phyloP scores from a whole-genome alignment of 2,329 filamentous ascomycete genomes.

The Aspergillus fumigatiaffinis region DNA sequence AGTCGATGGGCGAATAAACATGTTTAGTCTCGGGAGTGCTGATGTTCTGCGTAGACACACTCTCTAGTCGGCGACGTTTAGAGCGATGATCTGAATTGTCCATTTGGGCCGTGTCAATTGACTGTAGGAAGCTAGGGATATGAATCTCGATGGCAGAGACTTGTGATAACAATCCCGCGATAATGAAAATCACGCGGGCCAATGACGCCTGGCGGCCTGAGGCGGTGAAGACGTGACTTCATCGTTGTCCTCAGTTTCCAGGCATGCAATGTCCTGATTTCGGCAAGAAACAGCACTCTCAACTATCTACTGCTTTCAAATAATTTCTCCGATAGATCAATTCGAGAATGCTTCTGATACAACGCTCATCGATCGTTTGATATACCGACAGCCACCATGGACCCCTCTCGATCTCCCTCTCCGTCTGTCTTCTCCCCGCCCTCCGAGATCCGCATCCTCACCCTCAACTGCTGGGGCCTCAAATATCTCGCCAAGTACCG shows the following conservation, averaged over 20 bases:
- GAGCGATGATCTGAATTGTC: conserved; percentile 20
- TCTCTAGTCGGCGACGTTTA: conserved; percentile 32
- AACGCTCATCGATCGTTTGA: not conserved
- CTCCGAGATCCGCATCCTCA: conserved; percentile 70
- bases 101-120: conserved; percentile 16
- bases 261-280: not conserved
- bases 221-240: not conserved
- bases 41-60: conserved; percentile 5
- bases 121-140: not conserved
- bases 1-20: conserved; percentile 26
- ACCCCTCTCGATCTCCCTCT: conserved; percentile 7
- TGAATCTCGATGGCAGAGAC: not conserved
- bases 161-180: not conserved
- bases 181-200: not conserved
- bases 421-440: conserved; percentile 34
- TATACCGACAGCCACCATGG: not conserved
- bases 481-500: conserved; percentile 79
- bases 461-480: conserved; percentile 95
- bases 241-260: not conserved
- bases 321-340: not conserved
- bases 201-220: not conserved
- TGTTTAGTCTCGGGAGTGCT: not conserved
- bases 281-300: not conserved
- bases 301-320: not conserved
- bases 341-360: not conserved